Conservation (phyloP, 2,329 filamentous ascomycete species). For the Ophiocordyceps sinensis region DNA sequence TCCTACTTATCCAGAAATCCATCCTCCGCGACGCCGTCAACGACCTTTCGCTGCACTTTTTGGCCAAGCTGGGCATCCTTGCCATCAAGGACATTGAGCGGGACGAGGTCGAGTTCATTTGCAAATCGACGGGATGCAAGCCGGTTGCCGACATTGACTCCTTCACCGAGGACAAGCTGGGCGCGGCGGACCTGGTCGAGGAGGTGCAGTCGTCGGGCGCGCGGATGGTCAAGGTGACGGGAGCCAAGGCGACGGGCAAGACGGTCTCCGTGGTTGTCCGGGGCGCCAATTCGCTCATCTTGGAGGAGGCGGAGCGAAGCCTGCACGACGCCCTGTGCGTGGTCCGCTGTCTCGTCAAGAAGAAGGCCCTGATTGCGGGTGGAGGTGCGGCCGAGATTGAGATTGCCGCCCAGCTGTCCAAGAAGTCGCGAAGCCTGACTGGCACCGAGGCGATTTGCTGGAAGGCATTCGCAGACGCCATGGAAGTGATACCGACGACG, state of each 20-base stretch:
- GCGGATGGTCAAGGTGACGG: slow-evolving; percentile 88
- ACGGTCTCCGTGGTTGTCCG: slow-evolving; percentile 91
- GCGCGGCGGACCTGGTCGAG: slow-evolving; percentile 83
- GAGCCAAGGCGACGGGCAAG: slow-evolving; percentile 70
- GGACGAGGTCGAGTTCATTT: slow-evolving; percentile 97
- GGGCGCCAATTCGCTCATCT: slow-evolving; percentile 83
- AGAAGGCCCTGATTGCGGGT: slow-evolving; percentile 96
- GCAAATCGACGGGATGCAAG: slow-evolving; percentile 98
- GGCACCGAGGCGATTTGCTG: slow-evolving; percentile 97
- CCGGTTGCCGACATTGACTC: slow-evolving; percentile 97
- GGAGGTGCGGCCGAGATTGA: slow-evolving; percentile 95
- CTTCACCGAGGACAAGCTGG: slow-evolving; percentile 97
- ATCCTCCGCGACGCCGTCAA: slow-evolving; percentile 97
- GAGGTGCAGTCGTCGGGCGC: slow-evolving; percentile 79
- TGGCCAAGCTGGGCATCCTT: slow-evolving; percentile 91
- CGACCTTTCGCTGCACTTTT: slow-evolving; percentile 91
- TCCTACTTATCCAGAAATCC: slow-evolving; percentile 95
- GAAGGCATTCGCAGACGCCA: slow-evolving; percentile 95
- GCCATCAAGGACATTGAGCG: slow-evolving; percentile 96
- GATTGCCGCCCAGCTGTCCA: slow-evolving; percentile 74
- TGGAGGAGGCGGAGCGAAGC: slow-evolving; percentile 93
- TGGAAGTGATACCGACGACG: slow-evolving; percentile 94
- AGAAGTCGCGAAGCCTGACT: slow-evolving; percentile 66
- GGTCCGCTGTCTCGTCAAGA: slow-evolving; percentile 94
- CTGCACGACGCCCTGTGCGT: slow-evolving; percentile 97